Conservation (phyloP, 192 early-diverging fungal species). For the Phycomyces nitens region DNA sequence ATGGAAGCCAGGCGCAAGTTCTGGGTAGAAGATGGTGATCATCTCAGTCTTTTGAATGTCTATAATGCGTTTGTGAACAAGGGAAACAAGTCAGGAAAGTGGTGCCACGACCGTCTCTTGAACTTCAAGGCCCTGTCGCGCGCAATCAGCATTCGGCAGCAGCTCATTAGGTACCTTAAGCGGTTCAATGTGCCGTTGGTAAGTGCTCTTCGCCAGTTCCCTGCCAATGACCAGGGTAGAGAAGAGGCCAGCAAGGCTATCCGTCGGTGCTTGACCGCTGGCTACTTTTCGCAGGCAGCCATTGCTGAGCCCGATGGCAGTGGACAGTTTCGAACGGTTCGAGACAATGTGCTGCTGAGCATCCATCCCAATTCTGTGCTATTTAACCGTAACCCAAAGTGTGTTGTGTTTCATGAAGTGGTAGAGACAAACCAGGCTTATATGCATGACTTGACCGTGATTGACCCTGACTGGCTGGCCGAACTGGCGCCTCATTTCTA, state of each 20-base stretch:
- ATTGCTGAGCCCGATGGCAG: slow-evolving; percentile 62
- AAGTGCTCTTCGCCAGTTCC: slow-evolving; percentile 37
- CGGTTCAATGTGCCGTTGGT: slow-evolving; percentile 30
- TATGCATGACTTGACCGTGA: slow-evolving; percentile 92
- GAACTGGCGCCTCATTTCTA: slow-evolving; percentile 93
- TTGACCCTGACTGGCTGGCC: slow-evolving; percentile 93
- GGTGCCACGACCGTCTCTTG: slow-evolving; percentile 83
- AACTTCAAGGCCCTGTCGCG: slow-evolving; percentile 78
- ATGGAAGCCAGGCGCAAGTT: slow-evolving; percentile 66
- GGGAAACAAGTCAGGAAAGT: slow-evolving; percentile 55
- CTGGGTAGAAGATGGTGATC: slow-evolving; percentile 74
- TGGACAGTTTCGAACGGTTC: slow-evolving; percentile 55
- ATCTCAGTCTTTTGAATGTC: slow-evolving; percentile 67
- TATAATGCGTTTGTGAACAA: slow-evolving; percentile 65
- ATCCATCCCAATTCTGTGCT: slow-evolving; percentile 93
- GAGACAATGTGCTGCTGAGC: slow-evolving; percentile 56
- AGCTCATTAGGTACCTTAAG: slow-evolving; percentile 73
- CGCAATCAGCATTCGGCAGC: slow-evolving; percentile 82
- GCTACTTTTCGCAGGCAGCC: slow-evolving; percentile 77
- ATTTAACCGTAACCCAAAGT: slow-evolving; percentile 85
- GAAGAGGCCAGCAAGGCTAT: slow-evolving; percentile 46
- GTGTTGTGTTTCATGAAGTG: slow-evolving; percentile 94
- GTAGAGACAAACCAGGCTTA: slow-evolving; percentile 94
- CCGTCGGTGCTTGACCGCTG: slow-evolving; percentile 66
- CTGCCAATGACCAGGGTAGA: slow-evolving; percentile 31